Conservation (phyloP, 768 basidiomycete genomes). For the Porpolomopsis calyptriformis region DNA sequence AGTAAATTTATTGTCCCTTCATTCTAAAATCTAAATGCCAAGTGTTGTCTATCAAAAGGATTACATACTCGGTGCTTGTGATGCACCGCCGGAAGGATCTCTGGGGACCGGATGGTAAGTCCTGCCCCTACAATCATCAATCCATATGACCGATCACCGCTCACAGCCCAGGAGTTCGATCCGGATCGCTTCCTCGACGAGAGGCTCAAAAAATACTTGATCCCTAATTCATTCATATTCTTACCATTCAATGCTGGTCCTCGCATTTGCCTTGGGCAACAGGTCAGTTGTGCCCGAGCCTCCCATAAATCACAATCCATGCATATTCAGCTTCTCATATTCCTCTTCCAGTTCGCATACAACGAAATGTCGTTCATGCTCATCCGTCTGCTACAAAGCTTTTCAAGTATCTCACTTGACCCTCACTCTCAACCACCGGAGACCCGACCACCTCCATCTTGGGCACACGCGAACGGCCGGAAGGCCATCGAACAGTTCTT, state of each 20-base stretch:
- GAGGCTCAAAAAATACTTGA: constrained; percentile 48
- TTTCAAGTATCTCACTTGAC: constrained; percentile 38
- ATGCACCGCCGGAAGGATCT: constrained; percentile 59
- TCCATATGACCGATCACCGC: neutral
- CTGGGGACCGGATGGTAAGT: constrained; percentile 61
- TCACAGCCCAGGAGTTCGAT: constrained; percentile 52
- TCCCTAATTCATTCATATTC: constrained; percentile 60
- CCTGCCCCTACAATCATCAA: neutral
- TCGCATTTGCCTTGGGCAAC: constrained; percentile 51
- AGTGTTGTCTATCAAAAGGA: constrained; percentile 10
- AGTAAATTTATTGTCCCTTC: constrained; percentile 18
- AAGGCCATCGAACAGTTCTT: constrained; percentile 40
- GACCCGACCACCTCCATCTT: constrained; percentile 35
- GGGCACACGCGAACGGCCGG: constrained; percentile 34
- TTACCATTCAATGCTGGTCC: constrained; percentile 56
- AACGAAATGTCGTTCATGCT: constrained; percentile 54
- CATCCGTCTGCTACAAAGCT: constrained; percentile 51
- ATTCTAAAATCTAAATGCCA: neutral
- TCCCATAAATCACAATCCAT: neutral
- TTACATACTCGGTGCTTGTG: constrained; percentile 45
- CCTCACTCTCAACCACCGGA: constrained; percentile 35
- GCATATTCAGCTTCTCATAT: neutral
- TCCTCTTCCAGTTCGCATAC: constrained; percentile 35
- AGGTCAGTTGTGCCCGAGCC: constrained; percentile 29
- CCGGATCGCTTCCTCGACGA: constrained; percentile 64